Conservation (phyloP, 2,329 filamentous ascomycete species). For the Aspergillus spinulosporus region DNA sequence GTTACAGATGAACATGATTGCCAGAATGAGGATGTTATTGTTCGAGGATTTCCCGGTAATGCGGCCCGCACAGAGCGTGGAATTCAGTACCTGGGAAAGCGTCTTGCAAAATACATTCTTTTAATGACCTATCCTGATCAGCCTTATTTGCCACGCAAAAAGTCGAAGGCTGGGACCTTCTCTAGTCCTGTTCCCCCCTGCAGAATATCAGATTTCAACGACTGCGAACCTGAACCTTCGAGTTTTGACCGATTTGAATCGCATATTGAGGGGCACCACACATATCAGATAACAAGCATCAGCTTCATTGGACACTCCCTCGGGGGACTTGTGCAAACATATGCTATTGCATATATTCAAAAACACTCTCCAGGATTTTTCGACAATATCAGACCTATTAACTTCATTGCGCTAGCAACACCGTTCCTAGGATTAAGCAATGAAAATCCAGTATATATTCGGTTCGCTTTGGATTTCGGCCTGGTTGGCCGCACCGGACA, state of each 20-base stretch:
- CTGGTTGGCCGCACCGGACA: conserved; percentile 94
- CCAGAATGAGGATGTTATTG: conserved; percentile 73
- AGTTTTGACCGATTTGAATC: conserved; percentile 33
- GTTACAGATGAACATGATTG: background rate
- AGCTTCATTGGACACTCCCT: conserved; percentile 93
- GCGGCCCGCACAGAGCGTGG: conserved; percentile 88
- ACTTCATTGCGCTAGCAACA: conserved; percentile 84
- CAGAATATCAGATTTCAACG: conserved; percentile 29
- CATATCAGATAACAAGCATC: conserved; percentile 88
- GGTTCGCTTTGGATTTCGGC: conserved; percentile 93
- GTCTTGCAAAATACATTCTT: conserved; percentile 86
- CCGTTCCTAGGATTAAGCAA: conserved; percentile 92
- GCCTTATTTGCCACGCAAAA: conserved; percentile 72
- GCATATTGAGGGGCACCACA: conserved; percentile 47
- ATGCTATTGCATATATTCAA: conserved; percentile 93
- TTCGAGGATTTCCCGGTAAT: conserved; percentile 86
- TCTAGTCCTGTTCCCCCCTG: conserved; percentile 50
- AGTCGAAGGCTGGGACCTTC: conserved; percentile 51
- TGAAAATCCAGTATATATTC: conserved; percentile 95
- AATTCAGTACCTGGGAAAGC: conserved; percentile 95
- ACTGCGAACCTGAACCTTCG: conserved; percentile 34
- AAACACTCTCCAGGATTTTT: conserved; percentile 95
- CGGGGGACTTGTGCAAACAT: conserved; percentile 86
- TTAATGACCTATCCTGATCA: conserved; percentile 92
- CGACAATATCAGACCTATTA: conserved; percentile 77